Percentiles rank a stretch among this genome's conserved stretches.
These are phyloP conservation scores for Eutrema salsugineum DNA, from an alignment of 441 rosid genomes.

Conservation along the genomic window DNA sequence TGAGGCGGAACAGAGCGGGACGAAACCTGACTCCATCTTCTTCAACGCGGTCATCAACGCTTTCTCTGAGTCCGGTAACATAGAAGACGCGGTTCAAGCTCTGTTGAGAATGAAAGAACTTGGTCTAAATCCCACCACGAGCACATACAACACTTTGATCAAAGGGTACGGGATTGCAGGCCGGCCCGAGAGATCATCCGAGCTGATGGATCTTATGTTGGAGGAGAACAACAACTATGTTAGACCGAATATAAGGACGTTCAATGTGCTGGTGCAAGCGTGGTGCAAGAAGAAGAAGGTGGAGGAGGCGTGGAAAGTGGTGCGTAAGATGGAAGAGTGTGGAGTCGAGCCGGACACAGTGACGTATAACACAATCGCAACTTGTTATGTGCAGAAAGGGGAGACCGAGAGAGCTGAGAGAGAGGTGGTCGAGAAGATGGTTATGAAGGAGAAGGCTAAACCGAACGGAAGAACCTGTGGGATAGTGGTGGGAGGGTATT, in stretches of 20 bases:
- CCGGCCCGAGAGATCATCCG: slow-evolving; percentile 53
- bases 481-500: slow-evolving; percentile 55
- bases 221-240: slow-evolving; percentile 32
- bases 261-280: slow-evolving; percentile 54
- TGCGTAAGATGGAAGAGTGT: slow-evolving; percentile 46
- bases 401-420: slow-evolving; percentile 47
- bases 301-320: slow-evolving; percentile 56
- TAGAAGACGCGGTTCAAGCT: slow-evolving; percentile 49
- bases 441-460: slow-evolving; percentile 38
- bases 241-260: slow-evolving; percentile 56
- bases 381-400: slow-evolving; percentile 51
- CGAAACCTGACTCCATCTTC: slow-evolving; percentile 48
- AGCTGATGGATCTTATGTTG: slow-evolving; percentile 50
- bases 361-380: slow-evolving; percentile 59
- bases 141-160: slow-evolving; percentile 61
- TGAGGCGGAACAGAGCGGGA: slow-evolving; percentile 43
- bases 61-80: slow-evolving; percentile 55
- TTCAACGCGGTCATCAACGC: slow-evolving; percentile 67
- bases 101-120: slow-evolving; percentile 55
- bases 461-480: slow-evolving; percentile 64
- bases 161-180: slow-evolving; percentile 61
- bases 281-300: slow-evolving; percentile 63
- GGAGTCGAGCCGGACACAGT: slow-evolving; percentile 56
- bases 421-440: slow-evolving; percentile 44
- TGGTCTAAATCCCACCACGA: slow-evolving; percentile 50